Evolutionary conservation across 345 rosid genomes (phyloP).

Genomic region (Syzygium grande): DNA sequence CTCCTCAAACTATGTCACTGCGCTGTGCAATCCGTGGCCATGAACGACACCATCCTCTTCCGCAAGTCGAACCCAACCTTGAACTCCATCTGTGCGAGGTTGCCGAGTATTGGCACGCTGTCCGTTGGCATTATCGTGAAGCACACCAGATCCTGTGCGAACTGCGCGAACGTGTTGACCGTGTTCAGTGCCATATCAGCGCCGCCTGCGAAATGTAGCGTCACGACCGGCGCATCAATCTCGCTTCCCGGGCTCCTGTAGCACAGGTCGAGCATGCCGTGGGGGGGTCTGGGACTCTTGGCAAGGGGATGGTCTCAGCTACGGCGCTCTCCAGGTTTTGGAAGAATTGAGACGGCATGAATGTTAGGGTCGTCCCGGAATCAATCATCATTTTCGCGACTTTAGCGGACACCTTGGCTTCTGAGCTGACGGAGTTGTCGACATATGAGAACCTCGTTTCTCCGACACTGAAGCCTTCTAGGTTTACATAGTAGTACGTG

Average conservation of each 20-base stretch:
- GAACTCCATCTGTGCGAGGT: slow-evolving; percentile 30
- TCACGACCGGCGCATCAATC: slow-evolving; percentile 25
- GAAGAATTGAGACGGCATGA: slow-evolving; percentile 24
- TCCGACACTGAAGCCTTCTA: slow-evolving; percentile 62
- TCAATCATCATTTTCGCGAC: slow-evolving; percentile 51
- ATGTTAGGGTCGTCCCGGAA: slow-evolving; percentile 49
- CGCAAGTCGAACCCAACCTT: slow-evolving; percentile 33
- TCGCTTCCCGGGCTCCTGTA: slow-evolving; percentile 12
- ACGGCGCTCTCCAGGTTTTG: slow-evolving; percentile 9
- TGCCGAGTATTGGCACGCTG: slow-evolving; percentile 26
- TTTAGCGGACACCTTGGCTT: not conserved
- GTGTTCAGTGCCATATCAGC: slow-evolving; percentile 40
- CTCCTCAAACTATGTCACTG: not conserved
- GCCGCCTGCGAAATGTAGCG: slow-evolving; percentile 32
- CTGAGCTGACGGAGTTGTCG: not conserved
- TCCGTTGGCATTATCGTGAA: slow-evolving; percentile 19
- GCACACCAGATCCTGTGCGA: slow-evolving; percentile 20
- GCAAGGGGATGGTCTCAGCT: slow-evolving; percentile 14
- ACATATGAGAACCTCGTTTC: not conserved
- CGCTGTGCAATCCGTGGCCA: slow-evolving; percentile 29
- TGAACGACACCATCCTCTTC: slow-evolving; percentile 25
- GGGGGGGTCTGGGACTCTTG: slow-evolving; percentile 28
- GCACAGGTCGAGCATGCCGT: not conserved
- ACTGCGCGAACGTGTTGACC: slow-evolving; percentile 20
- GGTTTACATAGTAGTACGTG: slow-evolving; percentile 33